Percentiles rank a stretch among this genome's conserved stretches.
These are phyloP conservation scores for Steccherinum ochraceum DNA, from an alignment of 768 basidiomycete species.

Conservation along the genomic window DNA sequence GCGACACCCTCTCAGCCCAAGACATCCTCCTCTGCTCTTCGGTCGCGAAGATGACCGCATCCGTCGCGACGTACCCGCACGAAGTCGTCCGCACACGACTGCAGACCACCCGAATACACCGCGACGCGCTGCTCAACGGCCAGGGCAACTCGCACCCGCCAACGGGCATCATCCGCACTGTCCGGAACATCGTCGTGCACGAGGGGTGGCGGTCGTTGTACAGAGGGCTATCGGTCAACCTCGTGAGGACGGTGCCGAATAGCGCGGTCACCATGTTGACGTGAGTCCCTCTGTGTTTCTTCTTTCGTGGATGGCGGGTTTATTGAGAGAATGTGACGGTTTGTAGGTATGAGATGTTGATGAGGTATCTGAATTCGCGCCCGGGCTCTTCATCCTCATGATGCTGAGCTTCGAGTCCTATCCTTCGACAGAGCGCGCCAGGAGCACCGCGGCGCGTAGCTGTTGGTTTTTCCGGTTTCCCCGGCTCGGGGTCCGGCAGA, in stretches of 20 bases:
- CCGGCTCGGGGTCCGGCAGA: too few relatives aligned
- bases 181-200: conserved; percentile 62
- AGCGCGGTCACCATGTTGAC: conserved; percentile 95
- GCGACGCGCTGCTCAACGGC: conserved; percentile 39
- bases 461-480: too few relatives aligned
- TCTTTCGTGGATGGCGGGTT: background rate
- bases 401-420: too few relatives aligned
- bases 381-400: background rate
- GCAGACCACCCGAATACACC: conserved; percentile 62
- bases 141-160: conserved; percentile 52
- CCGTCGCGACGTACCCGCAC: conserved; percentile 94
- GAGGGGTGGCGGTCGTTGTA: conserved; percentile 92
- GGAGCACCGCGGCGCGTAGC: too few relatives aligned
- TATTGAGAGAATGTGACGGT: conserved; percentile 1
- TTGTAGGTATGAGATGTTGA: conserved; percentile 24
- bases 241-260: conserved; percentile 92
- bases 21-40: conserved; percentile 87
- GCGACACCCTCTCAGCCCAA: conserved; percentile 41
- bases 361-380: conserved; percentile 19
- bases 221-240: conserved; percentile 89
- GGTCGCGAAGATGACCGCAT: conserved; percentile 94
- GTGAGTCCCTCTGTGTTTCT: conserved; percentile 37
- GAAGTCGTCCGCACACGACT: conserved; percentile 98
- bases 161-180: conserved; percentile 70
- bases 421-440: too few relatives aligned